These are phyloP conservation scores for Musa beccarii DNA, from an alignment of 176 grass and related monocot species.

Conservation along the genomic window DNA sequence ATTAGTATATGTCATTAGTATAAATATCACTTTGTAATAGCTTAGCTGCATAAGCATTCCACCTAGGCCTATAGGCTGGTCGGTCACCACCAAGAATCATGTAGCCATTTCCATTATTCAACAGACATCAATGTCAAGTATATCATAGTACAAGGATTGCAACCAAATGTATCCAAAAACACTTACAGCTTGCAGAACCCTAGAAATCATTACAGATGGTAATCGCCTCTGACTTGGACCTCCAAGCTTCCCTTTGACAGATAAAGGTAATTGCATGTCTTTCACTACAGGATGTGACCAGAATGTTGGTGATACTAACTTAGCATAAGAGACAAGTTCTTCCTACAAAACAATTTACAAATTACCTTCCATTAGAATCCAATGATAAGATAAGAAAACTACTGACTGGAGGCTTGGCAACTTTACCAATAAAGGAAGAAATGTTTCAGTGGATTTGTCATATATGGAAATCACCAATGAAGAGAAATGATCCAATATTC, in stretches of 20 bases:
- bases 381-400: conserved; percentile 4
- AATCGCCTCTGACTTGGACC: conserved; percentile 79
- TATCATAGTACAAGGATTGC: background rate
- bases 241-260: conserved; percentile 90
- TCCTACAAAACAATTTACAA: conserved; percentile 39
- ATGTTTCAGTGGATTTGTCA: conserved; percentile 29
- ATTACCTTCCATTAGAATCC: background rate
- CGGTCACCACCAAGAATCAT: too few species aligned
- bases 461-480: conserved; percentile 25
- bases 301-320: conserved; percentile 50
- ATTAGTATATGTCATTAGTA: too few species aligned
- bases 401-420: conserved; percentile 7
- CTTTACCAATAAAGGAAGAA: conserved; percentile 56
- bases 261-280: conserved; percentile 49
- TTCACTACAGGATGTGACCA: conserved; percentile 39
- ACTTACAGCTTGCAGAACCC: conserved; percentile 68
- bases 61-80: too few species aligned
- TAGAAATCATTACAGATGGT: conserved; percentile 50
- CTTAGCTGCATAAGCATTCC: too few species aligned
- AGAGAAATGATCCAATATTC: conserved; percentile 20
- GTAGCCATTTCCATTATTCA: background rate
- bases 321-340: conserved; percentile 44
- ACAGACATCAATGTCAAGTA: background rate
- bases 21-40: too few species aligned
- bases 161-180: background rate